Evolutionary conservation across 352 stramenopile genomes (phyloP), one percentile per base, ranked within the genome.

Genomic region (Pythium rishiriense): DNA sequence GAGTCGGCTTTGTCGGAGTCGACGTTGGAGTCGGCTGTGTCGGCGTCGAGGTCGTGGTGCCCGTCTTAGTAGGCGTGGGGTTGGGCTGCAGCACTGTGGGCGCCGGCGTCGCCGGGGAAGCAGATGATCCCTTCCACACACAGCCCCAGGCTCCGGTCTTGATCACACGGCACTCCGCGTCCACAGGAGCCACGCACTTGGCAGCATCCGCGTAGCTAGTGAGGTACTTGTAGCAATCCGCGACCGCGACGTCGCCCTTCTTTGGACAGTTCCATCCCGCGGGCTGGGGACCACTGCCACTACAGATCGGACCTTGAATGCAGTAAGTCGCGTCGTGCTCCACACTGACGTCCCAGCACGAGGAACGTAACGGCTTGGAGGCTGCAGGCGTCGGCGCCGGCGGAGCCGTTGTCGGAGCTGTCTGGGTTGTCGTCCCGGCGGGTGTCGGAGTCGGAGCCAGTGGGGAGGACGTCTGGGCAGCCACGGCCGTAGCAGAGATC

Each of bases 301-400:
- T 85, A 64, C 85, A 93, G 45, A 93, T 79, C 0, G 81, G 72
- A 22, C 80, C 85, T 10, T 72, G 51, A 39, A 91, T 85, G 70
- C 79, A 90, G 68, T 88, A 92, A 10, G 83, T 91, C 22, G 83
- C 83, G 57, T 92, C 83, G 2, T 70, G 56, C 50, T 91, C 76
- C 19, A 93, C 82, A 11, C 77, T 90, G 37, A 91, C 79, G 15
- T 88, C 61, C 50, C 29, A 56, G 22, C 46, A 58, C 3, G 57
- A 37, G 37, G 37, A 1, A 25, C 31, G 12, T 15, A 29, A 26
- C 21, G 39, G 51, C 29, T 61, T 54, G 22, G 60, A 50, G 10
- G 41, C 17, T 1, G 59, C 48, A 19, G 59, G 55, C 3, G 55
- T 62, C n/a, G 55, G 41, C 2, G 43, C 22, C 3, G 56, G 28